Conservation (phyloP, 1,284 basidiomycete species). For the Prillingera fragicola region DNA sequence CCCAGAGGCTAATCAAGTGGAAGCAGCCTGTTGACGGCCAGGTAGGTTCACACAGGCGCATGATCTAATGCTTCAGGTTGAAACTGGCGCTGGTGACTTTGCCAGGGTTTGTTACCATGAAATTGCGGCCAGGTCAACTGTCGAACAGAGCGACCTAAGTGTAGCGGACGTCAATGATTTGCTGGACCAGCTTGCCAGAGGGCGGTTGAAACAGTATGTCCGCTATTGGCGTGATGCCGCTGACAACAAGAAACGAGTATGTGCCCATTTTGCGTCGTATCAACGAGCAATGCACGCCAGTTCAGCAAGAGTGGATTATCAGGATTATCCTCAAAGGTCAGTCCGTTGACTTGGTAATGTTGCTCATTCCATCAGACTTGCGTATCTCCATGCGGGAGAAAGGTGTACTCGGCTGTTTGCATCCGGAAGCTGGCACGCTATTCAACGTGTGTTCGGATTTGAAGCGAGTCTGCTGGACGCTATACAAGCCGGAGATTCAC, state of each 20-base stretch:
- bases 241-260: constrained; percentile 59
- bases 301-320: constrained; percentile 86
- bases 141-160: constrained; percentile 66
- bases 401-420: constrained; percentile 77
- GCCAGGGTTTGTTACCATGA: constrained; percentile 77
- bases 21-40: constrained; percentile 61
- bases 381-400: constrained; percentile 59
- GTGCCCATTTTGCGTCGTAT: constrained; percentile 66
- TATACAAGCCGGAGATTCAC: constrained; percentile 46
- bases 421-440: constrained; percentile 80
- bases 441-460: constrained; percentile 93
- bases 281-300: constrained; percentile 69
- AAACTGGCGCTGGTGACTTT: constrained; percentile 64
- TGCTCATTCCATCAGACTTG: constrained; percentile 47
- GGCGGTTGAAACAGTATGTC: constrained; percentile 34
- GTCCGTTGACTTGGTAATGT: too few relatives aligned
- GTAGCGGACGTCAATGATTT: constrained; percentile 73
- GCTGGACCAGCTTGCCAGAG: constrained; percentile 61
- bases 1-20: constrained; percentile 77
- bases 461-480: constrained; percentile 70
- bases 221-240: constrained; percentile 3
- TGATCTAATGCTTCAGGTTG: constrained; percentile 10
- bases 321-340: constrained; percentile 80
- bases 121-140: constrained; percentile 73
- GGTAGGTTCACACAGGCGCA: constrained; percentile 15